Base-by-base conservation (phyloP, 1,139 yeast genomes). In the Geotrichum siamense region DNA sequence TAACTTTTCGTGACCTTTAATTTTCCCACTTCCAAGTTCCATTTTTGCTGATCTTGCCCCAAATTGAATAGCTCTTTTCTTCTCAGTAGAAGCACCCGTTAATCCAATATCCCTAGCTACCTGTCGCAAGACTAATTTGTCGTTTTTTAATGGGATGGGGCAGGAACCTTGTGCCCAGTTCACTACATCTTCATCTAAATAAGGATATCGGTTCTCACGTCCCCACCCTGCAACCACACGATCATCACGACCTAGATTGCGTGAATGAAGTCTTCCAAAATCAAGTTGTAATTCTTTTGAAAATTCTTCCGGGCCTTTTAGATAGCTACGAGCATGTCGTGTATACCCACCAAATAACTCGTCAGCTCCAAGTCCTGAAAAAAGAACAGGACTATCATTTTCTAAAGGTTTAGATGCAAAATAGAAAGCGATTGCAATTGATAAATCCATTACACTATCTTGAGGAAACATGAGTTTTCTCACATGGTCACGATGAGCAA, bases 351-450 rank as follows among this genome's bases (percentile, higher is more conserved):
- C 99, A 67, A 83, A 87, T 23, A 78, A 66, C 62, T 91, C 98
- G 63, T 91, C 99, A 0, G 98, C 98, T 1, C 99, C 99, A n/a
- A 91, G 69, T 0, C 99, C 98, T 48, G 95, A 84, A 34, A 93
- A 69, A 9, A 89, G 63, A 0, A 89, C 95, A 52, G 78, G 76
- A 53, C 76, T 79, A 2, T 55, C 43, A 3, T 45, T 52, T 23
- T n/a, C 12, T n/a, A 19, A 15, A 9, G 44, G 46, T 41, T 76
- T 69, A 1, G 94, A 73, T 0, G 97, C 96, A 67, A 89, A 91
- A 59, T 82, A 87, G 58, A 91, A 91, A 0, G 98, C 98, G 50
- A 87, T 77, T 0, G 96, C 96, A 45, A 91, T 91, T 1, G 95
- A 83, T 29, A 86, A 64, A 61, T 91, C 99, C 97, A 91, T 93